Percentiles rank a stretch among this genome's conserved stretches.
phyloP scores from a whole-genome alignment of 202 grass and related monocot species.

The Zizania palustris region DNA sequence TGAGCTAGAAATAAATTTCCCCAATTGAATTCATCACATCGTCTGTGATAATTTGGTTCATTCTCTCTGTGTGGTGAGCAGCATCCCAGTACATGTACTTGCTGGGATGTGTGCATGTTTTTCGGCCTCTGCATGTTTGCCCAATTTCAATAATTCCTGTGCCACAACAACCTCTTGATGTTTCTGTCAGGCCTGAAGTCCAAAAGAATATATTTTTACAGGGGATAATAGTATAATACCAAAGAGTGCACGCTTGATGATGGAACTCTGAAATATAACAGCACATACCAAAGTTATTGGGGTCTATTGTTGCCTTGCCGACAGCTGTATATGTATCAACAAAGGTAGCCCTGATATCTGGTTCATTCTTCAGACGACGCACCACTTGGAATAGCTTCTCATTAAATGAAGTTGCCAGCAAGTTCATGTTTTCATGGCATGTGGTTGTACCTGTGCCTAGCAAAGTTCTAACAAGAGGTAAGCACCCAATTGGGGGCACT shows the following conservation, averaged over 20 bases:
- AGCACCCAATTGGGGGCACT: slow-evolving; percentile 61
- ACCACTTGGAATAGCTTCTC: slow-evolving; percentile 47
- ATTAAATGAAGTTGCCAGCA: slow-evolving; percentile 65
- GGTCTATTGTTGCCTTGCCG: slow-evolving; percentile 45
- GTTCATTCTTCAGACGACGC: slow-evolving; percentile 41
- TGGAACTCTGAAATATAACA: neutral
- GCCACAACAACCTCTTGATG: slow-evolving; percentile 61
- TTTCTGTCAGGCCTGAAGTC: slow-evolving; percentile 48
- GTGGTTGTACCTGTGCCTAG: slow-evolving; percentile 39
- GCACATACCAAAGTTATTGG: slow-evolving; percentile 50
- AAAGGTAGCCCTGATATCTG: slow-evolving; percentile 47
- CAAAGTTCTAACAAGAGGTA: slow-evolving; percentile 60
- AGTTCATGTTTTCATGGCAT: slow-evolving; percentile 56
- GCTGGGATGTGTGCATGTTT: slow-evolving; percentile 59
- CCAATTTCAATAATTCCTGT: slow-evolving; percentile 64
- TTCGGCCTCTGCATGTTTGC: slow-evolving; percentile 60
- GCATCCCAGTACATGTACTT: slow-evolving; percentile 78
- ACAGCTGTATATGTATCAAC: slow-evolving; percentile 48
- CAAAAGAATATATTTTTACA: neutral
- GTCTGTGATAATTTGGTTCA: slow-evolving; percentile 53
- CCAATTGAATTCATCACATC: slow-evolving; percentile 33
- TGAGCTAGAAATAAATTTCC: slow-evolving; percentile 43
- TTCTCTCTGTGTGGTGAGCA: slow-evolving; percentile 68
- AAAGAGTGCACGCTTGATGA: neutral
- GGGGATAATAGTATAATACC: neutral